Conservation (phyloP, 73 alveolate genomes). For the Paraurostyla sp. region DNA sequence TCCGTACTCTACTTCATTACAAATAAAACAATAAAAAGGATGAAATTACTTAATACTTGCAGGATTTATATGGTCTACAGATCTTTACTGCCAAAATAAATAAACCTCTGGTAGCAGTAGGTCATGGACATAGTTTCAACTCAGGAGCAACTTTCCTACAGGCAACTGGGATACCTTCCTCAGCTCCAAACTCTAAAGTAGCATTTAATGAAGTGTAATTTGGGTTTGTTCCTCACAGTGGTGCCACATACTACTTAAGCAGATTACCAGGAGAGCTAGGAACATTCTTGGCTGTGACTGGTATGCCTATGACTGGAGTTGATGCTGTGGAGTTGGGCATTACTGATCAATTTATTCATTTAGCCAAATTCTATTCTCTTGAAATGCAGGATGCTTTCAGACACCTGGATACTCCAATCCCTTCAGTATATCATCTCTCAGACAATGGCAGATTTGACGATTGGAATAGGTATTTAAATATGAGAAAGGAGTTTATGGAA, state of each 20-base stretch:
- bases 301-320: constrained; percentile 66
- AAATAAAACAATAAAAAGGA: constrained; percentile 26
- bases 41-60: constrained; percentile 27
- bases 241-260: constrained; percentile 73
- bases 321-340: constrained; percentile 53
- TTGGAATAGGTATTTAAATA: too few species aligned
- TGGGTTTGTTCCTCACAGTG: constrained; percentile 79
- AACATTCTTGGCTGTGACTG: constrained; percentile 74
- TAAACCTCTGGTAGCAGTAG: constrained; percentile 53
- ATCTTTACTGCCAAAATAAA: constrained; percentile 53
- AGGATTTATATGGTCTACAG: constrained; percentile 13
- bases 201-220: constrained; percentile 67
- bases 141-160: constrained; percentile 66
- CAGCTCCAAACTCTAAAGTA: constrained; percentile 14
- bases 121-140: constrained; percentile 62
- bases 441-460: not conserved
- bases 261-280: constrained; percentile 80
- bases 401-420: constrained; percentile 18
- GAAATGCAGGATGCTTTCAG: not conserved
- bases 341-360: not conserved
- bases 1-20: constrained; percentile 50
- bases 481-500: too few species aligned
- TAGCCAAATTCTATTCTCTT: not conserved
- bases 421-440: not conserved
- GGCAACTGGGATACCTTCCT: constrained; percentile 60